These are phyloP conservation scores for Naganishia sp. DNA, from an alignment of 1,284 basidiomycete genomes.

Conservation along the genomic window DNA sequence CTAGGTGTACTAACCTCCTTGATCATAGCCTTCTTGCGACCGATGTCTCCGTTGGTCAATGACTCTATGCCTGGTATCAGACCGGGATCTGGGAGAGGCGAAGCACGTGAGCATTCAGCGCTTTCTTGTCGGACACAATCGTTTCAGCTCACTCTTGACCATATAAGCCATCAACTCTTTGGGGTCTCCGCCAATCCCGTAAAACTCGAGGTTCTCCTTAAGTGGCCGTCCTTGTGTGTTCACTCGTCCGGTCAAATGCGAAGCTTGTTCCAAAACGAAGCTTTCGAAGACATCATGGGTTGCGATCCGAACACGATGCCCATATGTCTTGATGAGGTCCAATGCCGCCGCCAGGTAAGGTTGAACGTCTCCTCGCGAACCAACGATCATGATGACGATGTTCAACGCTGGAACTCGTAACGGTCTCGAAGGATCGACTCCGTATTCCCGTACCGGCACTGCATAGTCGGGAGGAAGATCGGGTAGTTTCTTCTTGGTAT, in stretches of 20 bases:
- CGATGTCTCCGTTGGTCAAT: slow-evolving; percentile 39
- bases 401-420: slow-evolving; percentile 57
- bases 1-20: not conserved
- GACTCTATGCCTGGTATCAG: slow-evolving; percentile 43
- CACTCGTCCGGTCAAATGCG: not conserved
- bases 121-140: not conserved
- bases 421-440: slow-evolving; percentile 56
- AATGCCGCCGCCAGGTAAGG: slow-evolving; percentile 67
- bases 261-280: slow-evolving; percentile 1
- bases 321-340: slow-evolving; percentile 57
- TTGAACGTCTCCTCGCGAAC: slow-evolving; percentile 66
- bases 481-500: slow-evolving; percentile 52
- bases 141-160: slow-evolving; percentile 49
- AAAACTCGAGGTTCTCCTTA: slow-evolving; percentile 45
- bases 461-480: slow-evolving; percentile 60
- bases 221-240: slow-evolving; percentile 30
- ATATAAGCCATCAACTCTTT: slow-evolving; percentile 52
- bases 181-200: slow-evolving; percentile 48
- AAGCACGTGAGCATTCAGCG: too few relatives aligned
- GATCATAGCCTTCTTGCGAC: slow-evolving; percentile 8
- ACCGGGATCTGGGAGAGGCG: slow-evolving; percentile 42
- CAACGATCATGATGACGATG: slow-evolving; percentile 67
- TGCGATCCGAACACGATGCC: slow-evolving; percentile 61
- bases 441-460: slow-evolving; percentile 58
- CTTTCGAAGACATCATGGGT: not conserved